Percentiles rank a stretch among this genome's conserved stretches.
phyloP scores from a whole-genome alignment of 2,329 filamentous ascomycete species.

The Metarhizium brunneum region DNA sequence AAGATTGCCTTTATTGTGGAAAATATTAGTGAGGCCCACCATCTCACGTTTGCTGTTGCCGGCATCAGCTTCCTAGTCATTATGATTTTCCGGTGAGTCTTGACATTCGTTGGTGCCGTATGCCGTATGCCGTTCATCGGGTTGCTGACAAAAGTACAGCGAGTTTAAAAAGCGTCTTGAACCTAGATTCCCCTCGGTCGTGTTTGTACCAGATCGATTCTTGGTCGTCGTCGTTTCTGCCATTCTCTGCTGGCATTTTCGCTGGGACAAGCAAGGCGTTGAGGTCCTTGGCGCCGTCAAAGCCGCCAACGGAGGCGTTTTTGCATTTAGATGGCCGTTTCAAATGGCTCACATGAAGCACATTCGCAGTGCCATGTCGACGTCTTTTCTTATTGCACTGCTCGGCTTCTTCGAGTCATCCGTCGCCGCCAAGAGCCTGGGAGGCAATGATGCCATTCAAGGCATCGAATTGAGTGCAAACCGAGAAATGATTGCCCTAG shows the following conservation, averaged over 20 bases:
- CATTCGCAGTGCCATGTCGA: conserved; percentile 78
- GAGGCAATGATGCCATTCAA: conserved; percentile 59
- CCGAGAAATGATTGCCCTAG: conserved; percentile 84
- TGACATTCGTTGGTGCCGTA: conserved; percentile 4
- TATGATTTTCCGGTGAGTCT: conserved; percentile 71
- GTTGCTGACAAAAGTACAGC: conserved; percentile 30
- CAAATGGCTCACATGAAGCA: conserved; percentile 66
- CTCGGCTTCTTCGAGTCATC: conserved; percentile 98
- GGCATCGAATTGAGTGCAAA: conserved; percentile 83
- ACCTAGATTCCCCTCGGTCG: conserved; percentile 67
- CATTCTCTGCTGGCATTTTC: conserved; percentile 64
- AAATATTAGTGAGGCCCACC: conserved; percentile 58
- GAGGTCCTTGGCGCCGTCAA: conserved; percentile 77
- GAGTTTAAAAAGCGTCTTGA: conserved; percentile 75
- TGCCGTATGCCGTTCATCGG: not conserved
- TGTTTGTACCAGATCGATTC: conserved; percentile 88
- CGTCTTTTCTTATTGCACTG: conserved; percentile 84
- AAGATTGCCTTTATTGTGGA: conserved; percentile 73
- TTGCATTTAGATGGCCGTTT: conserved; percentile 83
- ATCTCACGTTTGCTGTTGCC: conserved; percentile 67
- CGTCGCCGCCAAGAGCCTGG: conserved; percentile 86
- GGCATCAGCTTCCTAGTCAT: conserved; percentile 76
- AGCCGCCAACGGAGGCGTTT: conserved; percentile 59
- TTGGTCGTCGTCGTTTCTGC: conserved; percentile 79
- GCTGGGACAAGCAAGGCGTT: conserved; percentile 73